Evolutionary conservation across 2,329 filamentous ascomycete genomes (phyloP), one percentile per base, ranked within the genome.

Genomic region (Phyllachora maydis): DNA sequence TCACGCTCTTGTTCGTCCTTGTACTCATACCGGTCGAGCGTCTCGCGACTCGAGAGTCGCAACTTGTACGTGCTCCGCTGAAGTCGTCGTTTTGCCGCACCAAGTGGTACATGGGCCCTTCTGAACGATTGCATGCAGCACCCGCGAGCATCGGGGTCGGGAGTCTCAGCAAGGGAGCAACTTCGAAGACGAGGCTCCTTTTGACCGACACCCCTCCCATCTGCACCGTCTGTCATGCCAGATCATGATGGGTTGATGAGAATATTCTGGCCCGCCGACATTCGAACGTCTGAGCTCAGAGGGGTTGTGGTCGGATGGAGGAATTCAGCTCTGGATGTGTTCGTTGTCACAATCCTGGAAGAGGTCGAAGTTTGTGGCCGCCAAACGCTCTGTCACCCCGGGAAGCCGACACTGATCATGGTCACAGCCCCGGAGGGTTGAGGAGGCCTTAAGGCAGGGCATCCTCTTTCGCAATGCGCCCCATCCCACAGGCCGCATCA

Each of bases 261-360:
- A 58, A 72, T 98, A 55, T 95, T 98, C 56, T 98, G 88, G 88
- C 90, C 88, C 40, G 76, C 76, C 41, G 83, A 91, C 52, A 69
- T 79, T 40, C 61, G 65, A 26, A 63, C 59, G 46, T 76, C 72
- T 26, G 65, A 68, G 35, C 59, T 65, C 27, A 67, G 79, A 19
- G 88, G 85, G 21, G 77, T 93, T 30, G 69, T 98, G 33, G 77
- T 98, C 22, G 88, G 88, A 40, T 98, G 85, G 81, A 70, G 76
- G 39, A 98, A 98, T 47, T 93, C 85, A 18, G 72, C 74, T 22
- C 56, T 82, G 24, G 88, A 98, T 48, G 58, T 95, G 22, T 76
- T 95, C 39, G 83, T 95, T 18, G 70, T 95, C 23, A 73, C 81
- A 14, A 66, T 95, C 22, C 54, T 98, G 30, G 78, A 91, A 41